These are phyloP conservation scores for Coprinopsis cinerea DNA, from an alignment of 768 basidiomycete genomes.

Conservation along the genomic window DNA sequence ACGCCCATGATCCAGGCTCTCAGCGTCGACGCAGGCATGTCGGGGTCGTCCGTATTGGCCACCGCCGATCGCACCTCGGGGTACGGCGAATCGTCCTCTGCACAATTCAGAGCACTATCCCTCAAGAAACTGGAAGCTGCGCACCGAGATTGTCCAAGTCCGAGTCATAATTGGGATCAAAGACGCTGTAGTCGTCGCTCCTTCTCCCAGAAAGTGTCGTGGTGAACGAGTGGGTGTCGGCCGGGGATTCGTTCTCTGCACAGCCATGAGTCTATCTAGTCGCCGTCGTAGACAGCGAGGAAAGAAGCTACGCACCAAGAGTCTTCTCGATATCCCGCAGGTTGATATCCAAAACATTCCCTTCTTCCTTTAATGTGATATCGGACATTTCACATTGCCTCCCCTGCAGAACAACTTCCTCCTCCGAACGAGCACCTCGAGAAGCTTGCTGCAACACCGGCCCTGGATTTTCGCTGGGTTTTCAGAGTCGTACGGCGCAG, in stretches of 20 bases:
- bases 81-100: conserved; percentile 75
- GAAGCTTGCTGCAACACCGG: not conserved
- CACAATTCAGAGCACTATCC: conserved; percentile 2
- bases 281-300: not conserved
- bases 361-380: conserved; percentile 24
- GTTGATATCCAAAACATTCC: conserved; percentile 18
- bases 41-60: conserved; percentile 63
- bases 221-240: conserved; percentile 21
- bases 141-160: conserved; percentile 11
- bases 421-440: not conserved
- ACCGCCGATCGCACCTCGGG: conserved; percentile 78
- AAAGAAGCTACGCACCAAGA: conserved; percentile 18
- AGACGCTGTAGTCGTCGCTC: conserved; percentile 9
- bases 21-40: conserved; percentile 54
- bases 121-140: not conserved
- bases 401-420: conserved; percentile 10
- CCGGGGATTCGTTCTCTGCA: conserved; percentile 17
- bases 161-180: conserved; percentile 16
- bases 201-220: conserved; percentile 11
- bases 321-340: conserved; percentile 28
- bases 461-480: not conserved
- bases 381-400: conserved; percentile 33
- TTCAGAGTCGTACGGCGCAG: not conserved
- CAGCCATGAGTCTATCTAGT: not conserved
- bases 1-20: conserved; percentile 58